Conservation (phyloP, 129 eudicot genomes). For the Escallonia herrerae region DNA sequence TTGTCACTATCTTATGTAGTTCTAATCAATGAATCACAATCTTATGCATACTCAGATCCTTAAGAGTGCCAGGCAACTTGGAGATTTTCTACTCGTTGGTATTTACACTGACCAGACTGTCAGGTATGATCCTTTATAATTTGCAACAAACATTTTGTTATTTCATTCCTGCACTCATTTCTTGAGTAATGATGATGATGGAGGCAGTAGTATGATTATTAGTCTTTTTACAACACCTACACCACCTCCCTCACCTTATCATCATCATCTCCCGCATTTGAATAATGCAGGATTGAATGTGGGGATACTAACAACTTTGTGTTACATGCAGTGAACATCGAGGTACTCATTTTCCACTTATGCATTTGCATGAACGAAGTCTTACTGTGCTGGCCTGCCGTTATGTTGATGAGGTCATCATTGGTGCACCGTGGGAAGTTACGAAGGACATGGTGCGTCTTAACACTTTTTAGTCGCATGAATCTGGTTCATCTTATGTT, state of each 20-base stretch:
- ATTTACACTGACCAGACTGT: slow-evolving; percentile 71
- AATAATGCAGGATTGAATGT: neutral
- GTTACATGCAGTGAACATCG: slow-evolving; percentile 57
- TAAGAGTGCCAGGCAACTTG: slow-evolving; percentile 70
- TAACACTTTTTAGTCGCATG: neutral
- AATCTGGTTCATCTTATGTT: neutral
- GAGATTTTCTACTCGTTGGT: slow-evolving; percentile 92
- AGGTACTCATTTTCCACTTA: slow-evolving; percentile 65
- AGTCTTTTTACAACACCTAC: too few relatives aligned
- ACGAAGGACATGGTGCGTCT: slow-evolving; percentile 68
- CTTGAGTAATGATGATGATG: too few relatives aligned
- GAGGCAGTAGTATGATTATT: too few relatives aligned
- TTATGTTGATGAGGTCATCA: slow-evolving; percentile 85
- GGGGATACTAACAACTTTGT: neutral
- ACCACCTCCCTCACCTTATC: neutral
- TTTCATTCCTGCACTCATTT: too few relatives aligned
- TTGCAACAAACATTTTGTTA: too few relatives aligned
- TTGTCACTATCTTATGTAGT: neutral
- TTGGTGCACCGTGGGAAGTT: slow-evolving; percentile 88
- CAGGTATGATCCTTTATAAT: slow-evolving; percentile 33
- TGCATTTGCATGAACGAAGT: slow-evolving; percentile 92
- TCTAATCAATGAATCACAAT: slow-evolving; percentile 1
- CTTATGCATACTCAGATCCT: slow-evolving; percentile 51
- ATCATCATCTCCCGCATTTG: neutral
- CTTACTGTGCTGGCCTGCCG: slow-evolving; percentile 90